Conservation (phyloP, 2,329 filamentous ascomycete species). For the Hawksworthiomyces lignivorus region DNA sequence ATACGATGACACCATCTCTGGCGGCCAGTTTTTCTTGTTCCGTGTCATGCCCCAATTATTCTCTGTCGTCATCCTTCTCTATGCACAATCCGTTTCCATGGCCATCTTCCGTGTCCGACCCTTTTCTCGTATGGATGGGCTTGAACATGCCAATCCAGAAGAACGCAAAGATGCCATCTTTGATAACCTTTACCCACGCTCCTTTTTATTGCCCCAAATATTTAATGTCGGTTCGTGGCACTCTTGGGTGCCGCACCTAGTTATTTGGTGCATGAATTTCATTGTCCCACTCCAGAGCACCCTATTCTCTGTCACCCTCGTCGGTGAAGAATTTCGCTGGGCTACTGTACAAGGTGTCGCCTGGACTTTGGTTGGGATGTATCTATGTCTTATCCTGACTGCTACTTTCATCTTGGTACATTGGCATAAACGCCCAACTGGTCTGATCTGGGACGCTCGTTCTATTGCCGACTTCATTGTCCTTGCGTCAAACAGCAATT, state of each 20-base stretch:
- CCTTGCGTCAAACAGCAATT: conserved; percentile 73
- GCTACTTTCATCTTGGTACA: conserved; percentile 52
- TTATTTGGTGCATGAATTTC: conserved; percentile 72
- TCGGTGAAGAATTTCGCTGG: conserved; percentile 63
- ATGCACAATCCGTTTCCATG: conserved; percentile 65
- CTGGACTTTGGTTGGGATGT: conserved; percentile 70
- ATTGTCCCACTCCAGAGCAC: conserved; percentile 75
- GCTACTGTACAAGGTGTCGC: conserved; percentile 67
- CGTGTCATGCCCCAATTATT: conserved; percentile 76
- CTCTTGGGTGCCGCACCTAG: conserved; percentile 56
- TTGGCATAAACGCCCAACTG: conserved; percentile 60
- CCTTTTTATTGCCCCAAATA: conserved; percentile 56
- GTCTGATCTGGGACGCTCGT: conserved; percentile 76
- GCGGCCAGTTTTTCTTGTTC: conserved; percentile 74
- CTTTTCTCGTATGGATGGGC: conserved; percentile 66
- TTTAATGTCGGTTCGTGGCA: conserved; percentile 51
- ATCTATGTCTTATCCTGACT: conserved; percentile 57
- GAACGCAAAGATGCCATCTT: conserved; percentile 60
- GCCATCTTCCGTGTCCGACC: conserved; percentile 71
- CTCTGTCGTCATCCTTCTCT: conserved; percentile 64
- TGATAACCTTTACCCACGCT: conserved; percentile 58
- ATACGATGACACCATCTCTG: conserved; percentile 60
- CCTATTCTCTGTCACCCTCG: conserved; percentile 58
- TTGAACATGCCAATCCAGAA: conserved; percentile 37
- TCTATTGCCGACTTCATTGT: conserved; percentile 75